Conservation (phyloP, 2,329 filamentous ascomycete genomes). For the Microsporum ferrugineum region DNA sequence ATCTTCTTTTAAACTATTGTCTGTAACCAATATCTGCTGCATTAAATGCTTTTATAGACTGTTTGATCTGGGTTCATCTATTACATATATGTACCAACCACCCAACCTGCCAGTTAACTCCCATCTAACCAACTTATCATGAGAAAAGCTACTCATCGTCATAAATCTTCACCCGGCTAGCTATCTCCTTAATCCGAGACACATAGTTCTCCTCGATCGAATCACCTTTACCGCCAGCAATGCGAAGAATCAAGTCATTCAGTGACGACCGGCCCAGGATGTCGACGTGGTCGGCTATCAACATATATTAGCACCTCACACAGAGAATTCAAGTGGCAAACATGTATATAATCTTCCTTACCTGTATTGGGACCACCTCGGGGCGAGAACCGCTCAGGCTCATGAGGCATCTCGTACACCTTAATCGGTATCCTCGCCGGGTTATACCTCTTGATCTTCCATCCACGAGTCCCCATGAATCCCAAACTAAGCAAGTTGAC, state of each 20-base stretch:
- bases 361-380: conserved; percentile 56
- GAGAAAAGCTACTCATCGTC: conserved; percentile 41
- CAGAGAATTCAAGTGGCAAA: background rate
- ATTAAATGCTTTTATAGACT: background rate
- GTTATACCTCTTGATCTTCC: conserved; percentile 89
- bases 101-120: background rate
- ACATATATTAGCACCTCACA: background rate
- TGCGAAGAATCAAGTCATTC: conserved; percentile 78
- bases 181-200: conserved; percentile 72
- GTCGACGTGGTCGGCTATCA: conserved; percentile 85
- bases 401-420: conserved; percentile 91
- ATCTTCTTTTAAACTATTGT: background rate
- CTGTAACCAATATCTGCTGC: background rate
- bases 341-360: conserved; percentile 21
- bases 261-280: conserved; percentile 80
- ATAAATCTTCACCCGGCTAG: conserved; percentile 69
- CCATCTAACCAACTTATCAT: background rate
- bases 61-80: background rate
- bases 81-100: background rate
- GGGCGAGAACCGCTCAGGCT: conserved; percentile 84
- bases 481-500: conserved; percentile 84
- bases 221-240: conserved; percentile 75
- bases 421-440: conserved; percentile 70
- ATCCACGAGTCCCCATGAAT: conserved; percentile 95
- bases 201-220: conserved; percentile 65